Evolutionary conservation across 305 asterid genomes (phyloP).

Genomic region (Withania somnifera): DNA sequence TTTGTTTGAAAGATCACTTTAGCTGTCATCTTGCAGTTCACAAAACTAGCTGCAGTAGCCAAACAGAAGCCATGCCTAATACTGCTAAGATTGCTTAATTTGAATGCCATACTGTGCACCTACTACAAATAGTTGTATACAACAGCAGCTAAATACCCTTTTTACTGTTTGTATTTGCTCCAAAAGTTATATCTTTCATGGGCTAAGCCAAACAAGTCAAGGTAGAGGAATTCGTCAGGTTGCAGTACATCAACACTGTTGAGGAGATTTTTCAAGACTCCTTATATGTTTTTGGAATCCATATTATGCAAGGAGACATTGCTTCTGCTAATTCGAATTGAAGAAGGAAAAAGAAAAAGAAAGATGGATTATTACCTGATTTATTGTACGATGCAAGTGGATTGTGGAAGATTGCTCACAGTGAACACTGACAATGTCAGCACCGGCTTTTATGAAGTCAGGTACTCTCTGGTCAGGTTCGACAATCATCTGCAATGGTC

Average conservation of each 20-base stretch:
- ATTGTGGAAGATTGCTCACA: constrained; percentile 97
- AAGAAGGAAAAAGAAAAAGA: not conserved
- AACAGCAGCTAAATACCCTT: not conserved
- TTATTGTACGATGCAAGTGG: constrained; percentile 89
- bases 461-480: constrained; percentile 97
- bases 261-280: not conserved
- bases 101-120: not conserved
- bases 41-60: not conserved
- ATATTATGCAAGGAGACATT: not conserved
- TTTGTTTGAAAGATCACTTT: not conserved
- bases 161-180: not conserved
- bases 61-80: not conserved
- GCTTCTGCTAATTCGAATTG: not conserved
- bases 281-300: not conserved
- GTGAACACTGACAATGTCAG: constrained; percentile 92
- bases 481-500: constrained; percentile 87
- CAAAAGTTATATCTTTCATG: not conserved
- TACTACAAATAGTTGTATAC: not conserved
- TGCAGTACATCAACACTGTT: not conserved
- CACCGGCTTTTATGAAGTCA: constrained; percentile 98
- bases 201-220: not conserved
- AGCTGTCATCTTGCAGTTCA: not conserved
- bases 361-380: constrained; percentile 51
- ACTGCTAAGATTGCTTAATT: not conserved
- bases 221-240: not conserved